phyloP scores from a whole-genome alignment of 2,329 filamentous ascomycete genomes.

The Cordyceps cateniannulata region DNA sequence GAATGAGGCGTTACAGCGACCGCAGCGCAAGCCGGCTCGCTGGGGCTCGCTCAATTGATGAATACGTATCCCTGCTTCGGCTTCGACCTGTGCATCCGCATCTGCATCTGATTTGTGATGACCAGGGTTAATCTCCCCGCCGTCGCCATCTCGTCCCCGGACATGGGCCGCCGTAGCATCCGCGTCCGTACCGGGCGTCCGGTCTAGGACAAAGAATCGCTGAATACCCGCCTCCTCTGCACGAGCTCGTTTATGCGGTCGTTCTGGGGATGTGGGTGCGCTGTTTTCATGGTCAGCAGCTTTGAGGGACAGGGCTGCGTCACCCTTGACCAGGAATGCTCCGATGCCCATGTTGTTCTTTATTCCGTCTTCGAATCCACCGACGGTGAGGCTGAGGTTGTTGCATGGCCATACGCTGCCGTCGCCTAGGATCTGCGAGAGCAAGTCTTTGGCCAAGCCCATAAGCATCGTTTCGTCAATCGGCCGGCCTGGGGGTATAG shows the following conservation, averaged over 20 bases:
- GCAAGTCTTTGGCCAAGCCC: conserved; percentile 66
- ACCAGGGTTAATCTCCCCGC: background rate
- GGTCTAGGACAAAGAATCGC: conserved; percentile 48
- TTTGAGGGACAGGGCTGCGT: conserved; percentile 46
- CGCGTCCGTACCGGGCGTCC: conserved; percentile 18
- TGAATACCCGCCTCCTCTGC: conserved; percentile 46
- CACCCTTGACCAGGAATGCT: conserved; percentile 73
- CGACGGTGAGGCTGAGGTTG: conserved; percentile 83
- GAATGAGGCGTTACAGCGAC: conserved; percentile 59
- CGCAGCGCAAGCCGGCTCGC: conserved; percentile 39
- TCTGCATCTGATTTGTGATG: conserved; percentile 12
- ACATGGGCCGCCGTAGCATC: conserved; percentile 22
- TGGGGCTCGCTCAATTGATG: background rate
- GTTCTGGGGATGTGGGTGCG: conserved; percentile 17
- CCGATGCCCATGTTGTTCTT: conserved; percentile 81
- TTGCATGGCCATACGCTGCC: conserved; percentile 82
- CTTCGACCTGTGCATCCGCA: conserved; percentile 18
- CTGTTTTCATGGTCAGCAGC: conserved; percentile 15
- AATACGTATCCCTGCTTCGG: conserved; percentile 27
- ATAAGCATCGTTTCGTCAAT: conserved; percentile 69
- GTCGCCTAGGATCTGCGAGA: conserved; percentile 72
- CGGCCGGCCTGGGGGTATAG: conserved; percentile 69
- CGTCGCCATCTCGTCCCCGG: conserved; percentile 15
- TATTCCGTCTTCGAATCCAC: conserved; percentile 86
- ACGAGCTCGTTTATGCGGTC: conserved; percentile 25